Evolutionary conservation across 106 monocot genomes (phyloP).

Genomic region (Dendrobium catenatum): DNA sequence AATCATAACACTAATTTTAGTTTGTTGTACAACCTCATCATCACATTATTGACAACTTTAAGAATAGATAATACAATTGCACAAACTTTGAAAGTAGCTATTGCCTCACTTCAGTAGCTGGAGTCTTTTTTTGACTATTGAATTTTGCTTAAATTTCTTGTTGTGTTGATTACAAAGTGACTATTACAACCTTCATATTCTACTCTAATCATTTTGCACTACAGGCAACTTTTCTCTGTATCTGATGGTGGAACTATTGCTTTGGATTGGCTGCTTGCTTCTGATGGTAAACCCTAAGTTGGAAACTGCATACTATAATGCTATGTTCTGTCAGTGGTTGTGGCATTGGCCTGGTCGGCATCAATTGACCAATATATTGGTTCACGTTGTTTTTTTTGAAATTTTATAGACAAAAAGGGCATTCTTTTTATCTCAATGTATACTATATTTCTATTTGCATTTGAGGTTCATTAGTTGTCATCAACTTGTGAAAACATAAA

Average conservation of each 20-base stretch:
- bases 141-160: neutral
- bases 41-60: too few relatives aligned
- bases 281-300: constrained; percentile 47
- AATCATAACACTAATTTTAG: too few relatives aligned
- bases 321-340: neutral
- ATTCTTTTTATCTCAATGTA: too few relatives aligned
- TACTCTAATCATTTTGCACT: neutral
- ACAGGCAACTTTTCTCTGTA: constrained; percentile 55
- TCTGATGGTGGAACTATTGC: constrained; percentile 80
- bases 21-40: too few relatives aligned
- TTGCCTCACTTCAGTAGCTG: neutral
- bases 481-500: neutral
- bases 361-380: neutral
- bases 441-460: too few relatives aligned
- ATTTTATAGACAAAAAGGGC: neutral
- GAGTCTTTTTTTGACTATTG: neutral
- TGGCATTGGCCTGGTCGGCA: neutral
- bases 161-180: neutral
- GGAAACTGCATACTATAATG: neutral
- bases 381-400: neutral
- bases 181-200: neutral
- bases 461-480: too few relatives aligned
- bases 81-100: neutral
- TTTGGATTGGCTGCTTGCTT: constrained; percentile 78
- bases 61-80: too few relatives aligned